Evolutionary conservation across 1,284 basidiomycete genomes (phyloP).

Genomic region (Athelia sp.): DNA sequence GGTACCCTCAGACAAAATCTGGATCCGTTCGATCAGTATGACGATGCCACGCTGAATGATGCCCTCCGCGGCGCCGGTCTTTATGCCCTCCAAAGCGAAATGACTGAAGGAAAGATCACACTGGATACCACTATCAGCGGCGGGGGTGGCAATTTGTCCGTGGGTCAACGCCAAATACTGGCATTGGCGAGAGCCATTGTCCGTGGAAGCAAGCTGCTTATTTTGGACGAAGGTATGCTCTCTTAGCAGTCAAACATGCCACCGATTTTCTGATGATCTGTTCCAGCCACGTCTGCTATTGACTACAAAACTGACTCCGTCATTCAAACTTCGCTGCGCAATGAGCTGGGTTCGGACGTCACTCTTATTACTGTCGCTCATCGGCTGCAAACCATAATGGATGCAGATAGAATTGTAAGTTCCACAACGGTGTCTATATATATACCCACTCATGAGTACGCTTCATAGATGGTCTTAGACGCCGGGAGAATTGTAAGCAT

Average conservation of each 20-base stretch:
- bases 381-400: conserved; percentile 68
- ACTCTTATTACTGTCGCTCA: conserved; percentile 67
- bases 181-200: conserved; percentile 30
- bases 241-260: not conserved
- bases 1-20: conserved; percentile 31
- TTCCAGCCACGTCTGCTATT: conserved; percentile 48
- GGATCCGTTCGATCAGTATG: conserved; percentile 47
- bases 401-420: conserved; percentile 40
- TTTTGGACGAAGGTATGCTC: conserved; percentile 26
- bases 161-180: conserved; percentile 49
- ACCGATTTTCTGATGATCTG: not conserved
- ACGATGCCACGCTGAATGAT: conserved; percentile 35
- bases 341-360: conserved; percentile 45
- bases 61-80: conserved; percentile 24
- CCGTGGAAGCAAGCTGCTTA: conserved; percentile 27
- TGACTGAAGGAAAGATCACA: conserved; percentile 21
- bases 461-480: not conserved
- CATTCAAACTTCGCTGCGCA: conserved; percentile 54
- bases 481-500: conserved; percentile 4
- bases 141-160: conserved; percentile 39
- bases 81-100: conserved; percentile 21
- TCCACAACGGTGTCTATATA: not conserved
- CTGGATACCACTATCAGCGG: conserved; percentile 28
- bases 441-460: not conserved
- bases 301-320: conserved; percentile 56